These are phyloP conservation scores for Annulohypoxylon stygium DNA, from an alignment of 495 filamentous ascomycete species.

Conservation along the genomic window DNA sequence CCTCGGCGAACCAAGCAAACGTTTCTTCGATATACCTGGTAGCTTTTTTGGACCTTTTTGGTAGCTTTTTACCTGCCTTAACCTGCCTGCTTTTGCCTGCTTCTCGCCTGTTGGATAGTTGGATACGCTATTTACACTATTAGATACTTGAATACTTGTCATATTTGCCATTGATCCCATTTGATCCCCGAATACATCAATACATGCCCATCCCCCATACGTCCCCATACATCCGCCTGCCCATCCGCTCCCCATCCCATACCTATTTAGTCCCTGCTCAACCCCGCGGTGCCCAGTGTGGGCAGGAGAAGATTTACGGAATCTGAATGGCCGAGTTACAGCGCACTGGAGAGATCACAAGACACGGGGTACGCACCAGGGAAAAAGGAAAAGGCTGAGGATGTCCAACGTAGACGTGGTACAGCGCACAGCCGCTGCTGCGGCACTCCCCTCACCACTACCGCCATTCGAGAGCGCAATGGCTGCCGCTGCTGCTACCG, in stretches of 20 bases:
- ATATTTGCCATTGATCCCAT: neutral
- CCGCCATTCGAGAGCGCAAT: slow-evolving; percentile 44
- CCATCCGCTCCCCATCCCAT: neutral
- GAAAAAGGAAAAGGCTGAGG: slow-evolving; percentile 45
- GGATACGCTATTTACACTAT: too few relatives aligned
- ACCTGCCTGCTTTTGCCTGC: neutral
- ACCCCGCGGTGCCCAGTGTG: slow-evolving; percentile 51
- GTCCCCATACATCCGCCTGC: neutral
- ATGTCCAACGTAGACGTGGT: slow-evolving; percentile 55
- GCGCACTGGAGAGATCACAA: slow-evolving; percentile 49
- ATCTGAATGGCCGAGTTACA: slow-evolving; percentile 54
- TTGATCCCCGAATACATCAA: neutral
- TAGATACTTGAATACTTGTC: slow-evolving; percentile 1
- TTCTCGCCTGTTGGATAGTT: neutral
- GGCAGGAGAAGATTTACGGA: slow-evolving; percentile 45
- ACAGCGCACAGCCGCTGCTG: slow-evolving; percentile 50
- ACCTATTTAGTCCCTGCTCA: slow-evolving; percentile 52
- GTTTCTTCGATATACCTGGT: slow-evolving; percentile 16
- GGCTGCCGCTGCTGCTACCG: slow-evolving; percentile 46
- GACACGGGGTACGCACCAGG: slow-evolving; percentile 50
- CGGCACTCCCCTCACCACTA: slow-evolving; percentile 48
- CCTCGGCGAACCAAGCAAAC: neutral
- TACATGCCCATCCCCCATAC: neutral
- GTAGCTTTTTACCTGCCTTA: neutral
- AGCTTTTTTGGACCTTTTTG: neutral